Base-by-base conservation (phyloP, 805 yeast genomes). In the Candida silvicultrix region DNA sequence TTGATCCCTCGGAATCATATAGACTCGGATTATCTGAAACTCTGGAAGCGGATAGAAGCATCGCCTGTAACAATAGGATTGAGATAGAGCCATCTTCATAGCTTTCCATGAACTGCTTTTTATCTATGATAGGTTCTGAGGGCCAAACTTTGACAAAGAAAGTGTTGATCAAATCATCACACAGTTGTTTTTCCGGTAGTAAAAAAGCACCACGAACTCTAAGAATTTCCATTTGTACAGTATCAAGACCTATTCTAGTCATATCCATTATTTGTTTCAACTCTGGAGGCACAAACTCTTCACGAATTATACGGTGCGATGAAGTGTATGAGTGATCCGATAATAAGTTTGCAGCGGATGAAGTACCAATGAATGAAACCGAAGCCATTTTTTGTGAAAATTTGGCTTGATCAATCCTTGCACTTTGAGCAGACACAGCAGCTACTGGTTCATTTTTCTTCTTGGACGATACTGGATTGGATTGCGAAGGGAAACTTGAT, bases 91-190 rank as follows among this genome's bases (percentile, higher is more conserved):
- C 68, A 22, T 81, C 78, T 52, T 73, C 72, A 56, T 80, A 78
- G 48, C 74, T 73, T 40, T 66, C 61, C 78, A 83, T 70, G 61
- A 87, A 87, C 58, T 73, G 72, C 0, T 77, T 67, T 44, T 82
- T 70, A 64, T 84, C 79, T 41, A 87, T 64, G 22, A 85, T 74
- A 4, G 95, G 95, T 61, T 80, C 73, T 36, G 76, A 62, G 1
- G 89, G 89, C 53, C 85, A 88, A 21, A 83, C 73, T 48, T 73
- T 72, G 39, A 71, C 75, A 54, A 87, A 87, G 63, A 75, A 87
- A 41, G 74, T 63, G 40, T 80, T 71, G 32, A 87, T 73, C 47
- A 83, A 69, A 52, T 78, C 85, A 51, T 75, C 76, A 46, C 82
- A 75, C 15, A 83, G 67, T 12, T 74, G 79, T 38, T 71, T 64